phyloP scores from a whole-genome alignment of 768 basidiomycete species.

The Strobilomyces confusus region DNA sequence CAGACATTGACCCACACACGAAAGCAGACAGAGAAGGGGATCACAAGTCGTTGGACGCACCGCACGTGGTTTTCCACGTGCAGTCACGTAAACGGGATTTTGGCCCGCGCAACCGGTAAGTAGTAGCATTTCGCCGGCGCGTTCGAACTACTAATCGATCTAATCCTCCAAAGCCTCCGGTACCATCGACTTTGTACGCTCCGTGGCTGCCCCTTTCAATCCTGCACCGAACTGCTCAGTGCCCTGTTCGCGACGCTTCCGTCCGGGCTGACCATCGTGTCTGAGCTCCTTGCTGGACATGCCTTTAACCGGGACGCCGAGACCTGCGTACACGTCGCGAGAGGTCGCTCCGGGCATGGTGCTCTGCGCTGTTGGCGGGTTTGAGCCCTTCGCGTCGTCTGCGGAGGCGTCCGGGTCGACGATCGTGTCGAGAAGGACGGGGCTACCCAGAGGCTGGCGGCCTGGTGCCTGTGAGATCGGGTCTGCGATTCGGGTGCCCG shows the following conservation, averaged over 20 bases:
- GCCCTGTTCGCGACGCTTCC: conserved; percentile 26
- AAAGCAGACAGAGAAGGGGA: too few species aligned
- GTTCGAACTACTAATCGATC: too few species aligned
- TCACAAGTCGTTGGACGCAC: too few species aligned
- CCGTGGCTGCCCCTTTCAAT: neutral
- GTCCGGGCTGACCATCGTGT: conserved; percentile 32
- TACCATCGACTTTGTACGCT: neutral
- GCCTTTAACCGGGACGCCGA: conserved; percentile 30
- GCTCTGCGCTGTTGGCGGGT: conserved; percentile 9
- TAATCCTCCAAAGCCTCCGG: too few species aligned
- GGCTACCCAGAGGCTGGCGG: conserved; percentile 10
- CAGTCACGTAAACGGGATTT: too few species aligned
- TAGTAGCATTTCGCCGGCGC: too few species aligned
- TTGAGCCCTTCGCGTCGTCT: conserved; percentile 9
- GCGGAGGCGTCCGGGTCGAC: conserved; percentile 32
- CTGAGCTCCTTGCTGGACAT: conserved; percentile 34
- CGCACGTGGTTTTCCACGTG: too few species aligned
- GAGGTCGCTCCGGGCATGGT: conserved; percentile 34
- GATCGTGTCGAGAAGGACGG: conserved; percentile 27
- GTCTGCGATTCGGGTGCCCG: neutral
- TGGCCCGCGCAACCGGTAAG: too few species aligned
- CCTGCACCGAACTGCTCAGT: conserved; percentile 13
- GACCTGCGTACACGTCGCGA: conserved; percentile 27
- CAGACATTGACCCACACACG: too few species aligned
- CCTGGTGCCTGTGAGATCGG: conserved; percentile 1